Evolutionary conservation across 1,284 basidiomycete species (phyloP), one percentile per base, ranked within the genome.

Genomic region (Irpex rosettiformis): DNA sequence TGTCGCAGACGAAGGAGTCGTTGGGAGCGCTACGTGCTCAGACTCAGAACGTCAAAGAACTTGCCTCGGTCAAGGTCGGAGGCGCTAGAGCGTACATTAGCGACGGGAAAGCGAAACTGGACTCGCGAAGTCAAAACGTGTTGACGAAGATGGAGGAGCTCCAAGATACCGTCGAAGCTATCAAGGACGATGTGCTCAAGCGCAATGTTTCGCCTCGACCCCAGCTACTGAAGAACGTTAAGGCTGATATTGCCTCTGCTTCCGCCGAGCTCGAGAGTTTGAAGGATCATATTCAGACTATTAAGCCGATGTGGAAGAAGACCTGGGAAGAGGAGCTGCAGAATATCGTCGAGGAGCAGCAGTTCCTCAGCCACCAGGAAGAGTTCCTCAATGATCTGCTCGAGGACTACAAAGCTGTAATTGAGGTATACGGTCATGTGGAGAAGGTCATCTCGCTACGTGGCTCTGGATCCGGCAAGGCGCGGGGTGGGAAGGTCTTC

Each of bases 301-400:
- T 97, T 67, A 95, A 93, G 69, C 95, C 96, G 53, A 93, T 93
- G 80, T 99, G 96, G 96, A 94, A 96, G 78, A 94, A 96, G 80
- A 98, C 96, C 24, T 99, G 96, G 96, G 93, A 93, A 67, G 86
- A 92, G 67, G 96, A 99, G 77, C 74, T 99, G 70, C 91, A 94
- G 77, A 93, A 94, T 65, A 96, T 99, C 61, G 92, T 98, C 49
- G 96, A 98, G 72, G 96, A 99, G 74, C 96, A 99, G 72, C 92
- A 96, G 66, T 91, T 97, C 76, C 78, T 98, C 56, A 88, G 85
- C 10, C 92, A 97, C 68, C 94, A 97, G 70, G 91, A 95, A 72
- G 93, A 96, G 73, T 85, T 98, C 68, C 79, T 96, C 55, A 80
- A 80, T 52, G 96, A 98, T 70, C 79, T 98, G 48, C 79, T 93